Evolutionary conservation across 2,329 filamentous ascomycete species (phyloP).

Genomic region (Colletotrichum sp.): DNA sequence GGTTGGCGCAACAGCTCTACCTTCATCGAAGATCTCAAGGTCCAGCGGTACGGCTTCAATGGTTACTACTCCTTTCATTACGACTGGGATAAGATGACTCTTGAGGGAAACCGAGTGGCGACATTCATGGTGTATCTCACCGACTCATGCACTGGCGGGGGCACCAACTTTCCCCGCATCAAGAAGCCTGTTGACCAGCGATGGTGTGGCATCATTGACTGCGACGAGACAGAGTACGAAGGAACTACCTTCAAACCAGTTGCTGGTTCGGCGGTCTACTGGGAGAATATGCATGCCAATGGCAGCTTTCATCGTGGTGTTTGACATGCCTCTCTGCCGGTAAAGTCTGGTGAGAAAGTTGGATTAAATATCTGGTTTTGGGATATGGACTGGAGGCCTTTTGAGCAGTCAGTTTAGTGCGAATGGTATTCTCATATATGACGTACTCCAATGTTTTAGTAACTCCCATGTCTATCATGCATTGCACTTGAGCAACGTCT

Average conservation of each 20-base stretch:
- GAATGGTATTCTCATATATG: not conserved
- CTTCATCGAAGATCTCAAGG: not conserved
- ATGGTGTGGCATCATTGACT: not conserved
- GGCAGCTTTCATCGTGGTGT: not conserved
- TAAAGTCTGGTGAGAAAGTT: not conserved
- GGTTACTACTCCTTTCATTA: not conserved
- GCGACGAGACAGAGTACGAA: not conserved
- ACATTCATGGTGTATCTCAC: not conserved
- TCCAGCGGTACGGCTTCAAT: not conserved
- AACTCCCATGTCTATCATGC: not conserved
- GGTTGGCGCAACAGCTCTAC: not conserved
- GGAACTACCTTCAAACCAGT: not conserved
- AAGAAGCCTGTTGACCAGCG: not conserved
- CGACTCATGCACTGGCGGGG: not conserved
- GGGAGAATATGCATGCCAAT: not conserved
- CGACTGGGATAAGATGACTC: not conserved
- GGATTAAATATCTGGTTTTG: not conserved
- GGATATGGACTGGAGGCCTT: not conserved
- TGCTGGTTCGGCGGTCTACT: not conserved
- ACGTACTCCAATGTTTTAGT: not conserved
- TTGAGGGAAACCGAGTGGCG: not conserved
- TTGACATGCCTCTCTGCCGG: not conserved
- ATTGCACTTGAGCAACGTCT: not conserved
- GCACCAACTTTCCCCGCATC: not conserved
- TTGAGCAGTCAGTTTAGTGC: not conserved